Evolutionary conservation across 73 alveolate genomes (phyloP).

Genomic region (Paramecium pentaurelia): DNA sequence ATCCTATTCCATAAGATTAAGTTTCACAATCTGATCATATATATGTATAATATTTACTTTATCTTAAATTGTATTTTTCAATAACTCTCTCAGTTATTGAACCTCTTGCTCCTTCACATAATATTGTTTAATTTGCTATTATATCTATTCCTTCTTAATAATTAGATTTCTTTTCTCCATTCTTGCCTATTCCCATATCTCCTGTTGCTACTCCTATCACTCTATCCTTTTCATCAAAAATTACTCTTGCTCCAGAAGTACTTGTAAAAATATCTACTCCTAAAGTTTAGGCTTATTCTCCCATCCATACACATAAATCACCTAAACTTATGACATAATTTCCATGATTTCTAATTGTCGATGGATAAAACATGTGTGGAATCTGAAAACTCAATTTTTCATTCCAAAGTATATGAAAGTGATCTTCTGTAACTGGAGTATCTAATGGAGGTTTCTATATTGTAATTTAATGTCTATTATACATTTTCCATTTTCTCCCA

Average conservation of each 20-base stretch:
- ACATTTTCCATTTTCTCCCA: constrained; percentile 69
- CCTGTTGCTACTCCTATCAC: constrained; percentile 86
- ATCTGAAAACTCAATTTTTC: constrained; percentile 62
- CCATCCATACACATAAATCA: constrained; percentile 89
- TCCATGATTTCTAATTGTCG: constrained; percentile 77
- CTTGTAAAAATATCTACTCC: constrained; percentile 96
- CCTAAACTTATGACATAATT: constrained; percentile 91
- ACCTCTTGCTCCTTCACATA: constrained; percentile 97
- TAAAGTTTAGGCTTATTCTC: constrained; percentile 80
- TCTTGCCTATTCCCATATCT: constrained; percentile 86
- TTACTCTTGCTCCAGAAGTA: constrained; percentile 70
- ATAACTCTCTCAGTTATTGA: constrained; percentile 77
- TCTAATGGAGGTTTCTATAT: constrained; percentile 84
- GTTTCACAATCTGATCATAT: constrained; percentile 50
- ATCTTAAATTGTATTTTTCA: constrained; percentile 65
- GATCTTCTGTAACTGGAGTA: constrained; percentile 87
- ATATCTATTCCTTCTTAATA: constrained; percentile 66
- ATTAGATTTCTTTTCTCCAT: constrained; percentile 72
- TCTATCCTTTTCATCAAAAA: constrained; percentile 69
- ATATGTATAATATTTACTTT: not conserved
- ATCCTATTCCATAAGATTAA: constrained; percentile 86
- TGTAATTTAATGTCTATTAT: not conserved
- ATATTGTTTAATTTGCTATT: constrained; percentile 87
- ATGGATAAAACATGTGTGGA: constrained; percentile 75
- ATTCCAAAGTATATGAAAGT: constrained; percentile 69